Conservation (phyloP, 768 basidiomycete species). For the Boletales sp. region DNA sequence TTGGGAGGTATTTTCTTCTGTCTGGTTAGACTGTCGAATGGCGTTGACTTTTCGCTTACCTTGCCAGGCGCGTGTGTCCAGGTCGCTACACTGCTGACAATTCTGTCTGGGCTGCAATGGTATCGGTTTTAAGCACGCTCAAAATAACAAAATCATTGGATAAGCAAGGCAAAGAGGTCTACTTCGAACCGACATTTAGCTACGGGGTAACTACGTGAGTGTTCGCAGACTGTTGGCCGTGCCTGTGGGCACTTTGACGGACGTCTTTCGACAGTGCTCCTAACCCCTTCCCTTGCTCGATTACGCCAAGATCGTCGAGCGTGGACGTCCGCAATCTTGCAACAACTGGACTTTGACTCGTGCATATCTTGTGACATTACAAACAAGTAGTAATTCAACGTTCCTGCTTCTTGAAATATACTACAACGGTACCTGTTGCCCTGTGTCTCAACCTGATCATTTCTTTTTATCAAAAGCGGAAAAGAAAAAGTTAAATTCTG, state of each 20-base stretch:
- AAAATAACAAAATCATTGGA: conserved; percentile 24
- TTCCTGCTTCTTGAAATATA: too few relatives aligned
- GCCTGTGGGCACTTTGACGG: neutral
- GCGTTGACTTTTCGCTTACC: neutral
- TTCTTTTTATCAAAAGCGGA: neutral
- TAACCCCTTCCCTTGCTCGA: neutral
- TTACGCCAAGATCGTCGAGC: neutral
- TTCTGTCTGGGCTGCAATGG: conserved; percentile 27
- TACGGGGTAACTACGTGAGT: neutral
- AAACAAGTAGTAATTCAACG: too few relatives aligned
- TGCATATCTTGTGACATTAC: neutral
- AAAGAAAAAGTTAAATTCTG: conserved; percentile 7
- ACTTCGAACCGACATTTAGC: neutral
- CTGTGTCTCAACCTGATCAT: neutral
- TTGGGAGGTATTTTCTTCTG: conserved; percentile 19
- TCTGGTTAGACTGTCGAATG: too few relatives aligned
- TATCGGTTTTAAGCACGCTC: conserved; percentile 19
- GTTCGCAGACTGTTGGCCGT: too few relatives aligned
- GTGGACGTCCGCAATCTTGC: neutral
- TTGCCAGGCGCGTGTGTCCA: conserved; percentile 27
- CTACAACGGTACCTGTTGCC: too few relatives aligned
- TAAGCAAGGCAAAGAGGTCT: conserved; percentile 23
- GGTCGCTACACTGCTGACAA: conserved; percentile 30
- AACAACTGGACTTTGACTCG: neutral
- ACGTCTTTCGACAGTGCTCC: neutral